Conservation (phyloP, 2,329 filamentous ascomycete species). For the Colletotrichum sp. region DNA sequence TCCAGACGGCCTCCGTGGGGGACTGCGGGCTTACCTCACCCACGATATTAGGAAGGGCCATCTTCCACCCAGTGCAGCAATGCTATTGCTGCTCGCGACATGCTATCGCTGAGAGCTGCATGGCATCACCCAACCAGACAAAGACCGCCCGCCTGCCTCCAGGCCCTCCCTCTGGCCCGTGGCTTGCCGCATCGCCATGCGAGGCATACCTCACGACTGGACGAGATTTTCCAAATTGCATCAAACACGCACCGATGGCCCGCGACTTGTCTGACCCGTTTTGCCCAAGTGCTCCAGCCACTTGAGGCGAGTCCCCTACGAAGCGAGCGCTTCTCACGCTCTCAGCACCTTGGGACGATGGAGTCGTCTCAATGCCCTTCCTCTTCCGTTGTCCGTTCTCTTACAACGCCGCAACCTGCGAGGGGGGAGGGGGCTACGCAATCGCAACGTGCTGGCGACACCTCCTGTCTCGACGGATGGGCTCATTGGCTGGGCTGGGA, state of each 20-base stretch:
- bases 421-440: not conserved
- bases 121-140: not conserved
- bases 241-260: slow-evolving; percentile 2
- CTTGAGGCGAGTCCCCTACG: slow-evolving; percentile 5
- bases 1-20: not conserved
- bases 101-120: not conserved
- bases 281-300: not conserved
- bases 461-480: slow-evolving; percentile 3
- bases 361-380: slow-evolving; percentile 3
- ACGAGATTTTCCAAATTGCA: not conserved
- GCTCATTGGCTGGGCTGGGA: not conserved
- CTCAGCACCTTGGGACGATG: slow-evolving; percentile 8
- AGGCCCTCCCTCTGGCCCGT: not conserved
- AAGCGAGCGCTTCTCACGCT: not conserved
- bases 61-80: not conserved
- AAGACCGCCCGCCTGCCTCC: not conserved
- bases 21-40: not conserved
- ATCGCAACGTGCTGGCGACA: slow-evolving; percentile 9
- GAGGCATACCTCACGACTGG: not conserved
- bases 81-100: not conserved
- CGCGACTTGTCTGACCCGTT: slow-evolving; percentile 11
- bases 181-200: not conserved
- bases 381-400: not conserved
- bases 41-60: not conserved
- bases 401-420: not conserved